Evolutionary conservation across 176 grass and related monocot species (phyloP), one percentile per base, ranked within the genome.

Genomic region (Oryza meyeriana): DNA sequence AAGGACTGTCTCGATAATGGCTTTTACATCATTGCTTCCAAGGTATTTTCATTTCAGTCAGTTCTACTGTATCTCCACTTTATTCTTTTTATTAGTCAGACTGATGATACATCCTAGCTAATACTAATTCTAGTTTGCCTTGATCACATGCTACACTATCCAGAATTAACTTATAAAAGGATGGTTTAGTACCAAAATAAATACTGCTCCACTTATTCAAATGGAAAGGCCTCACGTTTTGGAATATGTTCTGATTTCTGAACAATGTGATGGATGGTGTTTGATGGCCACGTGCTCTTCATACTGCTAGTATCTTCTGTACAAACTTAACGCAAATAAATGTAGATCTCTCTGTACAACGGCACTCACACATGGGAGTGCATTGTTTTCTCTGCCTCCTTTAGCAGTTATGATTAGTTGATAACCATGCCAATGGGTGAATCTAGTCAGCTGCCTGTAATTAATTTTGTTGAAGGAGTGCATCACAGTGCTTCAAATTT

Each of bases 1-100:
- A 94, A 93, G 61, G 92, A 98, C 57, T 93, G 79, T 81, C 78
- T 94, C 83, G 72, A 93, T 73, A 98, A 94, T 88, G 90, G 90
- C 4, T 93, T 94, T 72, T 98, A 94, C 61, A 65, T 86, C 59
- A 83, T 94, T 76, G 84, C 95, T 40, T 81, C 89, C 67, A 92
- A 89, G 95, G 92, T 91, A 85, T 20, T 66, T 29, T 81, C 0
- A 0, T 16, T 74, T 71, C 0, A 9, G n/a, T n/a, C n/a, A n/a
- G 16, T 24, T 66, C 14, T 40, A 31, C 20, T 48, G 32, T 22
- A 52, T 16, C 22, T 62, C 44, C 20, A 62, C 58, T 71, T 66
- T 22, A 0, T 55, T 25, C 35, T 8, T 13, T 81, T 22, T 57
- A 27, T 58, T 65, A 6, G 22, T 73, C 57, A 16, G 47, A 24